Base-by-base conservation (phyloP, 306 rosid species). In the Erythrophleum fordii region DNA sequence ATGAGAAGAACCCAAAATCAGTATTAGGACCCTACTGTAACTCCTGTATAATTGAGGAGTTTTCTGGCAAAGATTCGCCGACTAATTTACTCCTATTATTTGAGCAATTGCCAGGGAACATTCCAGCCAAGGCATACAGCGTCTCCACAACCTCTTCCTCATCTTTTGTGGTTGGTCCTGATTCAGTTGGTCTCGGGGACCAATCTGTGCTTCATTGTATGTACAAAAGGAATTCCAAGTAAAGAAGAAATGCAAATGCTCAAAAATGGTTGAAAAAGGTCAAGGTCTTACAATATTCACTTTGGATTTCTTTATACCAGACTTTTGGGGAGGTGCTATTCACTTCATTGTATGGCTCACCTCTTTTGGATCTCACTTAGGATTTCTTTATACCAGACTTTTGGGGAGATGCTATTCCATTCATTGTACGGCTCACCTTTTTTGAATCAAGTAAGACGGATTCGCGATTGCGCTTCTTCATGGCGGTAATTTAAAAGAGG, bases 121-220 rank as follows among this genome's bases (percentile, higher is more conserved):
- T 87, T 73, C 87, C 93, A 18, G 97, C 97, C 92, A 93, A 81
- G 60, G 94, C 90, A 83, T 77, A 85, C 67, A 93, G 87, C 26
- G 94, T 84, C 83, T 93, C 92, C 39, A 81, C 97, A 59, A 91
- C 97, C 88, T 93, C 97, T 84, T 88, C 90, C 88, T 93, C 97
- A 42, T 91, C 97, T 83, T 93, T 91, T 51, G 97, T 91, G 71
- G 89, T 88, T 70, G 87, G 51, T 77, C 84, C 86, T 73, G 79
- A 75, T 48, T 46, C 82, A 48, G 48, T 78, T 80, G 68, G 76
- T 58, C 59, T 77, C 11, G 11, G 76, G 83, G 86, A 83, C 83
- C 79, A 79, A 20, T 78, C 58, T 66, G 59, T 28, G 68, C 12
- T 56, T 58, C 80, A 78, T 25, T 79, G 87, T 82, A 87, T 87